Base-by-base conservation (phyloP, 257 asterid species). In the Linderniella brevidens region DNA sequence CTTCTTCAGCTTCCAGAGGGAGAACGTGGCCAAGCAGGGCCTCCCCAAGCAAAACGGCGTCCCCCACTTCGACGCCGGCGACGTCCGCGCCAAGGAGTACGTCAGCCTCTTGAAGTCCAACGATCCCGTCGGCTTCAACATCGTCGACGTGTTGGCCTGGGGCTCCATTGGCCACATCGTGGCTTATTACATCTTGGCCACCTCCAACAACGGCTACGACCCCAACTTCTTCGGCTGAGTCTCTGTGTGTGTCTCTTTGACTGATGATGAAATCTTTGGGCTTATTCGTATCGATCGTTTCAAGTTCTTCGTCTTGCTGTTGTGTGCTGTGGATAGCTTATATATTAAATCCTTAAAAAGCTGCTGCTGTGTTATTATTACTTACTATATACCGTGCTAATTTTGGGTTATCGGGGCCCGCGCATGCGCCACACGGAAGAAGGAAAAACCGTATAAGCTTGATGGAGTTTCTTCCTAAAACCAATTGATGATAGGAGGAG, bases 161-260 rank as follows among this genome's bases (percentile, higher is more conserved):
- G 97, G 97, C 0, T 88, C 97, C 0, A 80, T 88, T 13, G 97
- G 97, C 1, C 98, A 88, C 36, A 81, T 88, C 32, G 93, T 88
- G 9, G 98, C 95, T 36, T 88, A 80, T 38, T 88, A 84, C 14
- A 71, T 88, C 35, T 90, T 84, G 35, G 98, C 98, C 6, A 88
- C 95, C 15, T 66, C 95, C 0, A 71, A 77, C 85, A 88, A 88
- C 48, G 97, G 97, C 49, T 88, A 88, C 54, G 90, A 88, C 59
- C 97, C 97, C 32, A 76, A 55, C 40, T 88, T 88, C 93, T 88
- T 87, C 14, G 43, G 43, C 9, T 39, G 43, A 39, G 9, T 11
- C 13, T 10, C 9, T 39, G 11, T 37, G 40, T 6, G 8, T 39
- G 43, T 39, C 13, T 39, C 13, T 10, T 39, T 39, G 43, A 10